These are phyloP conservation scores for Lineolata rhizophorae DNA, from an alignment of 495 filamentous ascomycete species.

Conservation along the genomic window DNA sequence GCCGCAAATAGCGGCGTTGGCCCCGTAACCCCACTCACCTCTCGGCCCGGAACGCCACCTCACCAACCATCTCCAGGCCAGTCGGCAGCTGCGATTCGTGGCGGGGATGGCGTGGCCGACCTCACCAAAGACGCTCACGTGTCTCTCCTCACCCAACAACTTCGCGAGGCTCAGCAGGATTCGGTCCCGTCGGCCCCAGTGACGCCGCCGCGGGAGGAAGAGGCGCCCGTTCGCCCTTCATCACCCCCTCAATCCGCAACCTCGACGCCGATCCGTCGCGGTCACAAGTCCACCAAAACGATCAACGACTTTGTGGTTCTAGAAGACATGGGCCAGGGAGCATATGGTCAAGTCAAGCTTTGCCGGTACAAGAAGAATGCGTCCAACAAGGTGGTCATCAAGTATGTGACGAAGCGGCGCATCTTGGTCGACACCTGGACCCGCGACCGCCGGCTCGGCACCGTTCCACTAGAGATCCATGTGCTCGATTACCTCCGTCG, in stretches of 20 bases:
- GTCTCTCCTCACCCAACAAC: conserved; percentile 49
- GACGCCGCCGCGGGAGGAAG: not conserved
- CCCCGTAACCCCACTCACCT: conserved; percentile 31
- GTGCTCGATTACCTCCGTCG: conserved; percentile 83
- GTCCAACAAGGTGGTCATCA: conserved; percentile 71
- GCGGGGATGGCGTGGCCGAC: conserved; percentile 1
- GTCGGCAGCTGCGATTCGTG: conserved; percentile 24
- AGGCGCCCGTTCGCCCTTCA: not conserved
- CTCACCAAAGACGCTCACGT: conserved; percentile 7
- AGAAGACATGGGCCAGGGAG: conserved; percentile 96
- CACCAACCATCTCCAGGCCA: conserved; percentile 66
- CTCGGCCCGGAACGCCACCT: conserved; percentile 40
- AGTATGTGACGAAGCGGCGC: conserved; percentile 91
- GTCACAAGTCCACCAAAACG: conserved; percentile 49
- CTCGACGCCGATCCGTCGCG: not conserved
- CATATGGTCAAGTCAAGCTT: conserved; percentile 93
- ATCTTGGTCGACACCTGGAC: conserved; percentile 99
- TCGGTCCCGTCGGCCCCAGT: not conserved
- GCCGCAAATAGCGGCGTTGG: conserved; percentile 35
- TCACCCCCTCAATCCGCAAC: conserved; percentile 1
- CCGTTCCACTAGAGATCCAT: conserved; percentile 92
- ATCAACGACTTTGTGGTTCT: conserved; percentile 83
- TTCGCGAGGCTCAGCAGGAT: conserved; percentile 27
- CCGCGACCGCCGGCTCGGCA: conserved; percentile 80
- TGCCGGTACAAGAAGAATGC: conserved; percentile 65